These are phyloP conservation scores for Delonix regia DNA, from an alignment of 306 rosid species.

Conservation along the genomic window DNA sequence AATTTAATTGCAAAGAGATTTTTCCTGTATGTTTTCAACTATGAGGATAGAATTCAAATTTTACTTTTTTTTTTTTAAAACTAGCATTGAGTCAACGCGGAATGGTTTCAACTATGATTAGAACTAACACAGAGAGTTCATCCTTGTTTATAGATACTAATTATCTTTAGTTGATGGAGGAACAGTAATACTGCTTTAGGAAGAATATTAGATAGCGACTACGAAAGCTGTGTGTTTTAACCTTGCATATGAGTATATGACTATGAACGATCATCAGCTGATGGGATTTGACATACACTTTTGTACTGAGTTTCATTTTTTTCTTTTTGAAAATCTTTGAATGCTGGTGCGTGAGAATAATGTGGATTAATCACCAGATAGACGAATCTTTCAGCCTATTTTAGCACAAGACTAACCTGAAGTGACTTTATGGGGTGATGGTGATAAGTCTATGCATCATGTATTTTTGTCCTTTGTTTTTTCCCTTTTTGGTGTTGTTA, in stretches of 20 bases:
- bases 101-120: neutral
- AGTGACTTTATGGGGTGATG: neutral
- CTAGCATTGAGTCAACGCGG: neutral
- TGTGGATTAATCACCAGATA: slow-evolving; percentile 6
- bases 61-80: neutral
- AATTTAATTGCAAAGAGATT: neutral
- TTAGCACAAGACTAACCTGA: neutral
- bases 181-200: neutral
- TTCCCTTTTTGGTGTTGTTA: neutral
- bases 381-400: neutral
- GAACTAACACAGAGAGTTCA: neutral
- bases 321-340: neutral
- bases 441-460: neutral
- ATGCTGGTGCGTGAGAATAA: neutral
- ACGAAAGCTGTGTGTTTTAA: neutral
- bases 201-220: neutral
- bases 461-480: neutral
- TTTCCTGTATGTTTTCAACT: slow-evolving; percentile 7
- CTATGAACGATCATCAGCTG: neutral
- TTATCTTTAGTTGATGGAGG: slow-evolving; percentile 10
- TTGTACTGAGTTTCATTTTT: neutral
- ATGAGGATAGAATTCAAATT: neutral
- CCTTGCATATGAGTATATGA: neutral
- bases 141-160: neutral
- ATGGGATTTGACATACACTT: slow-evolving; percentile 8